Conservation (phyloP, 176 grass and related monocot genomes). For the Juncus effusus region DNA sequence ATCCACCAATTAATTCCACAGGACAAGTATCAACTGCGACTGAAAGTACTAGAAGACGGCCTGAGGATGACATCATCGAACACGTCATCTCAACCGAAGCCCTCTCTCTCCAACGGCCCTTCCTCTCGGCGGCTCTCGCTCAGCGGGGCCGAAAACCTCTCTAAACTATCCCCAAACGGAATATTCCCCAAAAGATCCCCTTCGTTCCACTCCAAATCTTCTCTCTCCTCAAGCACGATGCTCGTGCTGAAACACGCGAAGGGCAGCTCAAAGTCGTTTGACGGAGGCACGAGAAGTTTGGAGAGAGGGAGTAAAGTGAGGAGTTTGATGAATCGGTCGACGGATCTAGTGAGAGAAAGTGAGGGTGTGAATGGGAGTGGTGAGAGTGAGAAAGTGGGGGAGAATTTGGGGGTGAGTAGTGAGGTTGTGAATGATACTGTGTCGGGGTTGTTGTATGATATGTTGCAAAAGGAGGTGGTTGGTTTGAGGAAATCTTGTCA, state of each 20-base stretch:
- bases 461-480: slow-evolving; percentile 94
- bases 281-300: slow-evolving; percentile 85
- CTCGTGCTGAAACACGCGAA: slow-evolving; percentile 89
- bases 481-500: slow-evolving; percentile 83
- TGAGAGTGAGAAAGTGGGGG: slow-evolving; percentile 38
- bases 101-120: slow-evolving; percentile 66
- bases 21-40: slow-evolving; percentile 89
- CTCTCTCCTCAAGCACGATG: slow-evolving; percentile 73
- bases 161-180: slow-evolving; percentile 55
- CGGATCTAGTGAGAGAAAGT: slow-evolving; percentile 59
- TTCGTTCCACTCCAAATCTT: slow-evolving; percentile 93
- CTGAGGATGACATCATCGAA: slow-evolving; percentile 42
- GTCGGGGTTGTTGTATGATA: slow-evolving; percentile 89
- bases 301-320: slow-evolving; percentile 64
- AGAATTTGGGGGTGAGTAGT: slow-evolving; percentile 28
- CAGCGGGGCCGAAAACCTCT: slow-evolving; percentile 75
- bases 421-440: slow-evolving; percentile 55
- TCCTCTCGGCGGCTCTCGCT: slow-evolving; percentile 75
- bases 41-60: slow-evolving; percentile 98
- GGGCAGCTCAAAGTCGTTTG: slow-evolving; percentile 98
- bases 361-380: slow-evolving; percentile 43
- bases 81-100: slow-evolving; percentile 49
- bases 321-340: slow-evolving; percentile 77
- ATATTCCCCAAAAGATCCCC: slow-evolving; percentile 74
- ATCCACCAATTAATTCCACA: slow-evolving; percentile 31